phyloP scores from a whole-genome alignment of 306 rosid genomes.

The Cercis canadensis region DNA sequence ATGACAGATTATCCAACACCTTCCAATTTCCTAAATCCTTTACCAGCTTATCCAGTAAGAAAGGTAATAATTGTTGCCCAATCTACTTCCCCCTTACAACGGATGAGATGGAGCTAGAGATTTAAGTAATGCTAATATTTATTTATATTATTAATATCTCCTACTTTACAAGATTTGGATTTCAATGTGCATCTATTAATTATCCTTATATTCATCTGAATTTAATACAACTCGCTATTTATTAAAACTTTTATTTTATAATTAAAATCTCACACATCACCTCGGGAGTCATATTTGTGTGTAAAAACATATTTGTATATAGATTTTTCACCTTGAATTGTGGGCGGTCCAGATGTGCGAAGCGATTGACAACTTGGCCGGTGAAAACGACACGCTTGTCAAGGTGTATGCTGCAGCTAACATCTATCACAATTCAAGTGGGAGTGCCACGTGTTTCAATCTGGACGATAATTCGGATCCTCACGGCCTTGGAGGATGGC shows the following conservation, averaged over 20 bases:
- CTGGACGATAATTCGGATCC: conserved; percentile 73
- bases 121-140: no score
- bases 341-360: conserved; percentile 66
- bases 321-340: not conserved
- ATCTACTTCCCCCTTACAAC: no score
- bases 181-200: no score
- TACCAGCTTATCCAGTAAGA: conserved; percentile 87
- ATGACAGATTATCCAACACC: conserved; percentile 98
- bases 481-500: conserved; percentile 77
- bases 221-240: no score
- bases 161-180: no score
- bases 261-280: no score
- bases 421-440: conserved; percentile 67
- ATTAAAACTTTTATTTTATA: no score
- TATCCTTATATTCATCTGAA: no score
- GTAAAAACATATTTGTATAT: no score
- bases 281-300: no score
- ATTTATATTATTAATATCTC: no score
- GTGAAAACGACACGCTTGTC: conserved; percentile 51
- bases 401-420: conserved; percentile 75
- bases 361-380: conserved; percentile 61
- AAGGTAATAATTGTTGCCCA: conserved; percentile 46
- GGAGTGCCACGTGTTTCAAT: conserved; percentile 64
- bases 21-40: conserved; percentile 63
- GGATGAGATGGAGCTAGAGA: no score